Conservation (phyloP, 2,329 filamentous ascomycete species). For the Beauveria caledonica region DNA sequence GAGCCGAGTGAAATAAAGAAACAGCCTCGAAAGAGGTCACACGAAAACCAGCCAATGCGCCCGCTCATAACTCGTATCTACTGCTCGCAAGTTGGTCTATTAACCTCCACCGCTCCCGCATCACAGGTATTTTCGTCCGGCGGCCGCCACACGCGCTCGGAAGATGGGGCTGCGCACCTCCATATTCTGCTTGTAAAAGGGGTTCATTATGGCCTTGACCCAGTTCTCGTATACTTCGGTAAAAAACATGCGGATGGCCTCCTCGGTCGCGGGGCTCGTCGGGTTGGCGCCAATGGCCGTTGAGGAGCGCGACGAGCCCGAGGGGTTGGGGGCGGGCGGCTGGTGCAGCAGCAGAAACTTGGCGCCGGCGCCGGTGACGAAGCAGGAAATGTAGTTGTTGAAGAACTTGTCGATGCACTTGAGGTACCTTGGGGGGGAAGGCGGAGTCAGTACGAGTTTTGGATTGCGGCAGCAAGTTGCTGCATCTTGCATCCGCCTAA, state of each 20-base stretch:
- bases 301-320: conserved; percentile 44
- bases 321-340: conserved; percentile 41
- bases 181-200: conserved; percentile 83
- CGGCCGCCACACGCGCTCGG: conserved; percentile 69
- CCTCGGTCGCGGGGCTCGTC: conserved; percentile 82
- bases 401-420: conserved; percentile 97
- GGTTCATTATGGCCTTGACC: conserved; percentile 95
- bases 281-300: conserved; percentile 78
- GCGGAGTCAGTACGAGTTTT: neutral
- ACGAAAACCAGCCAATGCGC: neutral
- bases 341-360: conserved; percentile 94
- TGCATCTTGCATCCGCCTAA: neutral
- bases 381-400: conserved; percentile 90
- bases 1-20: neutral
- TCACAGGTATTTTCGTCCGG: conserved; percentile 86
- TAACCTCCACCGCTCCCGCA: neutral
- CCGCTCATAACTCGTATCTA: neutral
- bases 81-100: too few species aligned
- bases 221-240: conserved; percentile 92
- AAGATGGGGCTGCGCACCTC: conserved; percentile 84
- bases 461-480: neutral
- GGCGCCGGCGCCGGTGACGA: conserved; percentile 84
- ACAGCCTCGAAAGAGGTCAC: neutral
- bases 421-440: conserved; percentile 65
- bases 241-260: conserved; percentile 93